These are phyloP conservation scores for Epichloe hybrida DNA, from an alignment of 2,329 filamentous ascomycete genomes.

Conservation along the genomic window DNA sequence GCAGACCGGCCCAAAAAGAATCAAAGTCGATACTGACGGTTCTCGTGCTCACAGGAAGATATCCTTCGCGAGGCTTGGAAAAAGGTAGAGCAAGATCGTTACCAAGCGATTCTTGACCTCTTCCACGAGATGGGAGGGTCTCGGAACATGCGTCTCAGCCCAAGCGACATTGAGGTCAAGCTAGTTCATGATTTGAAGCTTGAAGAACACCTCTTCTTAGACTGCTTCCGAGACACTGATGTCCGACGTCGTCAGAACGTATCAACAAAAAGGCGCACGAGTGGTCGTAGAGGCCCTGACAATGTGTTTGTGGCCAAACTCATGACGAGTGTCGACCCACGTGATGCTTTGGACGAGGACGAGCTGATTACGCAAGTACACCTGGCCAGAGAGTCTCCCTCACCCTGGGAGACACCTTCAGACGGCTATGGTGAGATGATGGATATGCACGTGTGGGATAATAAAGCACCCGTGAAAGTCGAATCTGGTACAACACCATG, in stretches of 20 bases:
- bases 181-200: constrained; percentile 30
- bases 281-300: constrained; percentile 10
- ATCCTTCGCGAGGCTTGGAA: constrained; percentile 26
- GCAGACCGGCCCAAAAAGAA: background rate
- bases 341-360: constrained; percentile 20
- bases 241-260: constrained; percentile 29
- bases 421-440: constrained; percentile 15
- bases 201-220: constrained; percentile 25
- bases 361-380: constrained; percentile 23
- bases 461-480: constrained; percentile 16
- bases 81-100: constrained; percentile 29
- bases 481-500: constrained; percentile 9
- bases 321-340: constrained; percentile 22
- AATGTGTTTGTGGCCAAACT: constrained; percentile 27
- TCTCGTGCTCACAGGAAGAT: constrained; percentile 20
- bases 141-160: constrained; percentile 33
- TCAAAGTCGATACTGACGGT: background rate
- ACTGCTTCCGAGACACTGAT: constrained; percentile 23
- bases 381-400: constrained; percentile 3
- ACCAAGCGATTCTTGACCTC: constrained; percentile 26
- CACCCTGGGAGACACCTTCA: constrained; percentile 15
- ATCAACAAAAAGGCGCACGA: constrained; percentile 15
- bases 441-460: constrained; percentile 17
- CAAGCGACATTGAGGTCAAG: constrained; percentile 35
- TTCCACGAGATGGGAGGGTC: constrained; percentile 39